A percentile compares a stretch with the other conserved stretches of the same genome.
These are phyloP conservation scores for Cladosporium colombiae DNA, from an alignment of 2,329 filamentous ascomycete species.

Conservation along the genomic window DNA sequence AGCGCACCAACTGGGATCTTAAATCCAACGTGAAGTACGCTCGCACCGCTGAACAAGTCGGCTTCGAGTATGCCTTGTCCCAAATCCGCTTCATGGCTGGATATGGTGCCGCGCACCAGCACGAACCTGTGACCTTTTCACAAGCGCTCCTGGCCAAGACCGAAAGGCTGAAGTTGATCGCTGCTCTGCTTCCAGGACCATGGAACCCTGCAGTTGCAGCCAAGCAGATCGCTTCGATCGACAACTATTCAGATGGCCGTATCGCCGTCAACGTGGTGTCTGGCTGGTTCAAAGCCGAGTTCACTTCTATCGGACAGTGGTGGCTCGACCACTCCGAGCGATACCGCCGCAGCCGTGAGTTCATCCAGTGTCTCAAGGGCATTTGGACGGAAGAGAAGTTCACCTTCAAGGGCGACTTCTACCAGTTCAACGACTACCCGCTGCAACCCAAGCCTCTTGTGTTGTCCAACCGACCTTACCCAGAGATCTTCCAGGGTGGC, in stretches of 20 bases:
- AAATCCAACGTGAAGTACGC: conserved; percentile 53
- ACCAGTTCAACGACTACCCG: conserved; percentile 54
- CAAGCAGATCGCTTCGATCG: conserved; percentile 57
- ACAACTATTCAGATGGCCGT: conserved; percentile 54
- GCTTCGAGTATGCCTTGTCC: conserved; percentile 55
- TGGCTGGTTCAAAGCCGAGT: conserved; percentile 58
- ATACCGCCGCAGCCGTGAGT: conserved; percentile 53
- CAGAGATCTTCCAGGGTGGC: conserved; percentile 57
- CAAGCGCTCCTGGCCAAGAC: conserved; percentile 53
- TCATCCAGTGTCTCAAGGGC: conserved; percentile 53
- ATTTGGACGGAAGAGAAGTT: conserved; percentile 56
- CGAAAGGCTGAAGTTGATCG: conserved; percentile 53
- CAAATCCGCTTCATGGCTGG: conserved; percentile 57
- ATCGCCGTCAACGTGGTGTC: conserved; percentile 56
- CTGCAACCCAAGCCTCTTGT: conserved; percentile 53
- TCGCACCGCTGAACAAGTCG: conserved; percentile 49
- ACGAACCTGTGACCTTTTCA: conserved; percentile 55
- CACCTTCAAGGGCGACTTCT: conserved; percentile 54
- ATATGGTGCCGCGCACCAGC: conserved; percentile 47
- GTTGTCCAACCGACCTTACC: conserved; percentile 48
- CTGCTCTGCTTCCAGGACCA: conserved; percentile 52
- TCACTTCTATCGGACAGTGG: conserved; percentile 55
- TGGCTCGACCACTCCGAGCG: conserved; percentile 57
- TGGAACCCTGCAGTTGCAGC: conserved; percentile 56
- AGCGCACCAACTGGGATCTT: conserved; percentile 53